A percentile compares a stretch with the other conserved stretches of the same genome.
Evolutionary conservation across 73 alveolate species (phyloP).

Genomic region (Paraurostyla sp.): DNA sequence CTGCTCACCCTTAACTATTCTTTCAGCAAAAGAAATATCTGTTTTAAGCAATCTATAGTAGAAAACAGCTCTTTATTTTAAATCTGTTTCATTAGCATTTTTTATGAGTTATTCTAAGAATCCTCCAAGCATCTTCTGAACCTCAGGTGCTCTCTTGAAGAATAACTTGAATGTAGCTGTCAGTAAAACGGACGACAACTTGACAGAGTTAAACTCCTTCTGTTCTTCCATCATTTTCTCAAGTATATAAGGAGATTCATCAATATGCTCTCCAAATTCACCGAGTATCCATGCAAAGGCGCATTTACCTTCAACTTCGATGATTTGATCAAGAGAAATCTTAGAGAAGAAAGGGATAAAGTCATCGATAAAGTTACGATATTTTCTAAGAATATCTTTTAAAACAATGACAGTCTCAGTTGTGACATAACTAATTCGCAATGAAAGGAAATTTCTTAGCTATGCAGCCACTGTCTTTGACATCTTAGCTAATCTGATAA

Average conservation of each 20-base stretch:
- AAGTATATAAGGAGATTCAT: constrained; percentile 87
- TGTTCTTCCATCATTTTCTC: constrained; percentile 87
- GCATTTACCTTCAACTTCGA: constrained; percentile 80
- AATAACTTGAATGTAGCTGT: constrained; percentile 79
- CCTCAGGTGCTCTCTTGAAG: constrained; percentile 89
- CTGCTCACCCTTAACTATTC: constrained; percentile 41
- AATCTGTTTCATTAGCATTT: constrained; percentile 76
- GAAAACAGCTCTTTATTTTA: constrained; percentile 83
- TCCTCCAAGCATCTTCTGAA: constrained; percentile 80
- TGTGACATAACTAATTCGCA: constrained; percentile 81
- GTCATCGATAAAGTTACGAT: constrained; percentile 79
- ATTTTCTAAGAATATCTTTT: constrained; percentile 83
- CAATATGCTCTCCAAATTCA: constrained; percentile 83
- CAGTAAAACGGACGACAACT: constrained; percentile 73
- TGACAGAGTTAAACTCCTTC: constrained; percentile 74
- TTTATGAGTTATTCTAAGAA: constrained; percentile 73
- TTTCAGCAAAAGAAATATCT: constrained; percentile 66
- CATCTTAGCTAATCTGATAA: constrained; percentile 78
- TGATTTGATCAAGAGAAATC: constrained; percentile 45
- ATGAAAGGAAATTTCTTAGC: constrained; percentile 82
- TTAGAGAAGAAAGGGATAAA: constrained; percentile 63
- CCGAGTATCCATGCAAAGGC: constrained; percentile 92
- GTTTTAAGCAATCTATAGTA: constrained; percentile 80
- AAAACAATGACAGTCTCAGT: constrained; percentile 82
- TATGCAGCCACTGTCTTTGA: constrained; percentile 79